Percentiles rank a stretch among this genome's conserved stretches.
phyloP scores from a whole-genome alignment of 2,329 filamentous ascomycete species.

The Graphium sp. region DNA sequence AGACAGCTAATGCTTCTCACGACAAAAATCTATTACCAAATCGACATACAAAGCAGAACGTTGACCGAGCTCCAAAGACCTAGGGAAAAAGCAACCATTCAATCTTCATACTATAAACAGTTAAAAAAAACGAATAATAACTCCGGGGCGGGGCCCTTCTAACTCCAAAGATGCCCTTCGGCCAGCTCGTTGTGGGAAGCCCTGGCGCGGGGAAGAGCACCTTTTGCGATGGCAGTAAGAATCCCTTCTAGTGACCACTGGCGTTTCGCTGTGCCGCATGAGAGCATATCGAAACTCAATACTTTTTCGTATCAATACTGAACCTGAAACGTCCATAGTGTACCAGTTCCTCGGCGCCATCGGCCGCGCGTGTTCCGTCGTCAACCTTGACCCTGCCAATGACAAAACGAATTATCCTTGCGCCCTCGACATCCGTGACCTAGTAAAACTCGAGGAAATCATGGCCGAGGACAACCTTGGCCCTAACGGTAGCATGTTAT shows the following conservation, averaged over 20 bases:
- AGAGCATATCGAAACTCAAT: no score
- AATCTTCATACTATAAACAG: no score
- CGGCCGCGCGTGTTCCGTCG: constrained; percentile 81
- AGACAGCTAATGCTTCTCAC: no score
- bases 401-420: constrained; percentile 79
- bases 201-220: constrained; percentile 94
- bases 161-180: constrained; percentile 42
- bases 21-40: no score
- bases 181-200: constrained; percentile 79
- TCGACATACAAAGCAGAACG: no score
- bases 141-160: no score
- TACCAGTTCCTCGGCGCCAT: constrained; percentile 96
- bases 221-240: constrained; percentile 83
- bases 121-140: no score
- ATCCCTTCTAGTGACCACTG: no score
- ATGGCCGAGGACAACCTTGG: constrained; percentile 86
- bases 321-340: constrained; percentile 30
- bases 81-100: no score
- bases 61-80: no score
- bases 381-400: constrained; percentile 95
- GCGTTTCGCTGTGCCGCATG: no score
- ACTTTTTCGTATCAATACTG: neutral
- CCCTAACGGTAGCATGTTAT: constrained; percentile 82
- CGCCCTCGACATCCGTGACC: constrained; percentile 75
- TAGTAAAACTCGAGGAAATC: constrained; percentile 84